phyloP scores from a whole-genome alignment of 441 rosid genomes.

The Erysimum cheiri region DNA sequence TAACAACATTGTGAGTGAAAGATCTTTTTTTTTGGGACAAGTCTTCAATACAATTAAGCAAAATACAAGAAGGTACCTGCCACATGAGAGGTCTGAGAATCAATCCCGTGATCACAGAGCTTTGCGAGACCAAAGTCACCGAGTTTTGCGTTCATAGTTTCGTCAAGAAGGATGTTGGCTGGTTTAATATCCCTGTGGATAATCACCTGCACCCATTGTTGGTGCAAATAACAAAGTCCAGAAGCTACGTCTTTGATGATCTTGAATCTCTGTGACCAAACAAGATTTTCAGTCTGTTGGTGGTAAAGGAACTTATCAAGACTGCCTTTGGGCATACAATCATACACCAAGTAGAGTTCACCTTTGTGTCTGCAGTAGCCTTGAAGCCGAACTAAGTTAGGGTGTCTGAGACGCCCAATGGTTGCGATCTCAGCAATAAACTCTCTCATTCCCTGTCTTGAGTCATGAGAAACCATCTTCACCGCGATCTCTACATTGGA shows the following conservation, averaged over 20 bases:
- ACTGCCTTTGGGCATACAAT: slow-evolving; percentile 49
- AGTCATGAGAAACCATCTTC: slow-evolving; percentile 47
- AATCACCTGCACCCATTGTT: slow-evolving; percentile 54
- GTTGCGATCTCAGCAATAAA: slow-evolving; percentile 48
- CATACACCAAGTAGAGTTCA: slow-evolving; percentile 34
- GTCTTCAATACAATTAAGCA: not conserved
- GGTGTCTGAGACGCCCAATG: slow-evolving; percentile 41
- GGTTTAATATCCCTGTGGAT: slow-evolving; percentile 67
- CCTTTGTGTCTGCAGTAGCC: slow-evolving; percentile 3
- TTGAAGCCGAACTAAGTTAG: slow-evolving; percentile 2
- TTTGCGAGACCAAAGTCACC: slow-evolving; percentile 42
- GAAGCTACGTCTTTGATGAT: slow-evolving; percentile 59
- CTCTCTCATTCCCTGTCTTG: slow-evolving; percentile 48
- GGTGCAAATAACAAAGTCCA: slow-evolving; percentile 61
- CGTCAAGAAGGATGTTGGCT: slow-evolving; percentile 52
- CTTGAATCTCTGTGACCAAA: slow-evolving; percentile 49
- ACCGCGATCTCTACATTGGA: slow-evolving; percentile 48
- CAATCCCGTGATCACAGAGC: slow-evolving; percentile 36
- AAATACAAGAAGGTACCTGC: slow-evolving; percentile 25
- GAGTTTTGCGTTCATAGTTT: slow-evolving; percentile 3
- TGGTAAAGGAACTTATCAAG: slow-evolving; percentile 47
- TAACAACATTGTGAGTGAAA: not conserved
- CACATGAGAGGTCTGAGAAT: slow-evolving; percentile 38
- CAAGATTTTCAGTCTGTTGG: not conserved
- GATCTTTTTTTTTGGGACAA: not conserved